Evolutionary conservation across 2,329 filamentous ascomycete genomes (phyloP).

Genomic region (Phaeosphaeriaceae sp.): DNA sequence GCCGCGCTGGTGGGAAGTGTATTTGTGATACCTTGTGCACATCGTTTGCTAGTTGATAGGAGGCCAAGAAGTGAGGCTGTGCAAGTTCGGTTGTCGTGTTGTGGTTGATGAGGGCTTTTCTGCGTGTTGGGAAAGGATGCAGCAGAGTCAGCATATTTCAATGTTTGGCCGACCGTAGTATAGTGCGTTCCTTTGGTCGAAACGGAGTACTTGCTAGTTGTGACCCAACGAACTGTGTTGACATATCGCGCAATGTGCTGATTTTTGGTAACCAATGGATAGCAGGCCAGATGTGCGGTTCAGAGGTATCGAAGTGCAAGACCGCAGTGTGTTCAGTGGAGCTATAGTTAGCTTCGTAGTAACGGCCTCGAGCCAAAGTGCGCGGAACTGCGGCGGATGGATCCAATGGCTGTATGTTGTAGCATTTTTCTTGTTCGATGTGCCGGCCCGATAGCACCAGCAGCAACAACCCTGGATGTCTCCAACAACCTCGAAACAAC

Average conservation of each 20-base stretch:
- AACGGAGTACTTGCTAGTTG: background rate
- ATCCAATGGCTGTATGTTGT: background rate
- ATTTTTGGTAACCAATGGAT: background rate
- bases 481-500: background rate
- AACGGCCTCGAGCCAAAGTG: background rate
- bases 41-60: background rate
- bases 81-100: background rate
- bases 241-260: background rate
- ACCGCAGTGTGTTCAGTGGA: background rate
- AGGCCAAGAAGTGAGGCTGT: background rate
- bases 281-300: background rate
- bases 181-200: background rate
- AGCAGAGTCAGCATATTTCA: background rate
- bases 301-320: too few relatives aligned
- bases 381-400: background rate
- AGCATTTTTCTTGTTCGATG: background rate
- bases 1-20: background rate
- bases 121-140: background rate
- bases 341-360: background rate
- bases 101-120: background rate
- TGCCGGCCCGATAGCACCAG: background rate
- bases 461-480: background rate
- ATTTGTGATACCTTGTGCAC: background rate
- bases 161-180: background rate
- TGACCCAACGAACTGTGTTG: background rate